Percentiles rank a stretch among this genome's conserved stretches.
Evolutionary conservation across 176 grass and related monocot species (phyloP).

Genomic region (Carex scoparia): DNA sequence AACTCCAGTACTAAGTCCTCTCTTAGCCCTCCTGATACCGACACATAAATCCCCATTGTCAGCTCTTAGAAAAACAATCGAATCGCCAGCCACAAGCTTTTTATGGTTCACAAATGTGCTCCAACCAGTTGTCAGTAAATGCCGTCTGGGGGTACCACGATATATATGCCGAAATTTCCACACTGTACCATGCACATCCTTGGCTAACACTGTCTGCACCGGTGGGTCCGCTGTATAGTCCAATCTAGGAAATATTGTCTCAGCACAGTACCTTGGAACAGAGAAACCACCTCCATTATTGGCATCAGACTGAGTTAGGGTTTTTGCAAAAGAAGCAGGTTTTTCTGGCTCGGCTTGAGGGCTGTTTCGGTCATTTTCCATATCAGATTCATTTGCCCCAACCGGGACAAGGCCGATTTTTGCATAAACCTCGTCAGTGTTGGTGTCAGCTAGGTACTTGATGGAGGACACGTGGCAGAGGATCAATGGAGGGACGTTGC

Average conservation of each 20-base stretch:
- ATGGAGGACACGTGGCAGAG: conserved; percentile 58
- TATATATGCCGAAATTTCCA: conserved; percentile 99
- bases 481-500: conserved; percentile 31
- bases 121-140: conserved; percentile 93
- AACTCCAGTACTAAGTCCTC: conserved; percentile 36
- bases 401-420: conserved; percentile 55
- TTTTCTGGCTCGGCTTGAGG: conserved; percentile 34
- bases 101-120: conserved; percentile 99
- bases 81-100: conserved; percentile 98
- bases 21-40: conserved; percentile 90
- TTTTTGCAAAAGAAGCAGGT: conserved; percentile 89
- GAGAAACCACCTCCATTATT: conserved; percentile 98
- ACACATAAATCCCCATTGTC: conserved; percentile 89
- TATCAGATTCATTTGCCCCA: conserved; percentile 26
- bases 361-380: conserved; percentile 17
- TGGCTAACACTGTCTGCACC: conserved; percentile 90
- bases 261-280: conserved; percentile 95
- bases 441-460: conserved; percentile 58
- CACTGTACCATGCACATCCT: conserved; percentile 89
- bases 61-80: conserved; percentile 92
- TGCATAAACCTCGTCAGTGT: conserved; percentile 89
- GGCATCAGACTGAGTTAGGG: conserved; percentile 95
- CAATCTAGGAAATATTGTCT: conserved; percentile 93
- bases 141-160: conserved; percentile 80
- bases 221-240: conserved; percentile 94